A percentile compares a stretch with the other conserved stretches of the same genome.
phyloP scores from a whole-genome alignment of 2,329 filamentous ascomycete genomes.

The Seiridium unicorne region DNA sequence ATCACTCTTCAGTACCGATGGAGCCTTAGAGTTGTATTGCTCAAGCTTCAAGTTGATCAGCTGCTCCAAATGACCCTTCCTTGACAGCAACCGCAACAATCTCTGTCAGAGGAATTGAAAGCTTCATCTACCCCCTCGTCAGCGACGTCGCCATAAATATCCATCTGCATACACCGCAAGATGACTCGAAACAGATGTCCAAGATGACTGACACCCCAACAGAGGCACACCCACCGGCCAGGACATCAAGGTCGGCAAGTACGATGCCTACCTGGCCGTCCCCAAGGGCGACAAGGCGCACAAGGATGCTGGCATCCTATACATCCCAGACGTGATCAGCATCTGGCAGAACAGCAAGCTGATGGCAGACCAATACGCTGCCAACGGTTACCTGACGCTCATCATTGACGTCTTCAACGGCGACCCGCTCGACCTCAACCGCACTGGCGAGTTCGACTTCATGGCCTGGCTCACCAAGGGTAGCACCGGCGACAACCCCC shows the following conservation, averaged over 20 bases:
- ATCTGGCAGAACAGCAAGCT: slow-evolving; percentile 60
- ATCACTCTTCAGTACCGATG: not conserved
- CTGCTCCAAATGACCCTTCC: not conserved
- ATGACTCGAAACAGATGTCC: not conserved
- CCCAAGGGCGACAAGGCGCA: slow-evolving; percentile 35
- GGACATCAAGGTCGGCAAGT: slow-evolving; percentile 42
- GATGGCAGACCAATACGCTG: slow-evolving; percentile 73
- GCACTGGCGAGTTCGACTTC: slow-evolving; percentile 39
- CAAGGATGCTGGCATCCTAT: slow-evolving; percentile 42
- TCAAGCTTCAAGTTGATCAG: not conserved
- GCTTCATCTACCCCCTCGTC: not conserved
- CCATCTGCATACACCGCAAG: not conserved
- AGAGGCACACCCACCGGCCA: slow-evolving; percentile 50
- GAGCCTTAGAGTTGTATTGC: too few species aligned
- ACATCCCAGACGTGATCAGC: slow-evolving; percentile 48
- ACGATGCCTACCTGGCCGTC: slow-evolving; percentile 51
- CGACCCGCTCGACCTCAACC: slow-evolving; percentile 57
- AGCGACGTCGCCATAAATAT: not conserved
- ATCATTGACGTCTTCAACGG: slow-evolving; percentile 72
- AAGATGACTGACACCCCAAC: not conserved
- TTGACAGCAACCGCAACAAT: not conserved
- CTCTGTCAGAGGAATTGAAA: not conserved
- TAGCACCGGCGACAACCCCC: slow-evolving; percentile 46
- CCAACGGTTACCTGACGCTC: slow-evolving; percentile 68
- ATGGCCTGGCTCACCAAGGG: slow-evolving; percentile 43